Evolutionary conservation across 305 asterid genomes (phyloP), one percentile per base, ranked within the genome.

Genomic region (Vinca major): DNA sequence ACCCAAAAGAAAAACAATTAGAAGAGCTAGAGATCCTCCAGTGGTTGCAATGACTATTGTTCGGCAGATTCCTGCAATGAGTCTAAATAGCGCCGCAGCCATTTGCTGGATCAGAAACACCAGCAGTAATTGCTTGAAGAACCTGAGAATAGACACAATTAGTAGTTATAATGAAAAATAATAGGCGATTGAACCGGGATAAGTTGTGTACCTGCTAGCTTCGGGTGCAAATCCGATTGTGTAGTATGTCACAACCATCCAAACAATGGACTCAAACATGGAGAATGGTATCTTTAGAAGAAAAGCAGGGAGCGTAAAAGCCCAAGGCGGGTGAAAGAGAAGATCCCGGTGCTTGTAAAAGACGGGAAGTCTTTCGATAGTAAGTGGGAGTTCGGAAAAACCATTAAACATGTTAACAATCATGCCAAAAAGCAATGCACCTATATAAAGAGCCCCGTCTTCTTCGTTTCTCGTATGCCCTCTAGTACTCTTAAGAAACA

Each of bases 1-100:
- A 36, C 96, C 99, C 82, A 87, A 71, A 48, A 90, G 86, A 70
- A 90, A 90, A 65, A 89, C 81, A 58, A 90, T 80, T 20, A 86
- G 78, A 43, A 90, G 88, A 4, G 82, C 74, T 3, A 93, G 84
- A 68, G 96, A 81, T 57, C 99, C 99, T 57, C 97, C 99, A 0
- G 92, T 90, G 76, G 86, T 89, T 4, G 97, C 93, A 19, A 93
- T 81, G 21, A 86, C 85, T 97, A 90, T 89, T 2, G 97, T 90
- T 80, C 96, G 80, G 71, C 99, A 90, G 41, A 86, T 41, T 47
- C 90, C 96, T 50, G 97, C 96, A 19, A 84, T 90, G 58, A 90
- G 77, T 78, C 96, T 82, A 68, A 88, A 90, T 45, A 90, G 60
- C 71, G 91, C 97, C 2, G 97, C 88, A 19, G 98, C 98, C 98